Conservation (phyloP, 2,329 filamentous ascomycete species). For the Fusarium sp. region DNA sequence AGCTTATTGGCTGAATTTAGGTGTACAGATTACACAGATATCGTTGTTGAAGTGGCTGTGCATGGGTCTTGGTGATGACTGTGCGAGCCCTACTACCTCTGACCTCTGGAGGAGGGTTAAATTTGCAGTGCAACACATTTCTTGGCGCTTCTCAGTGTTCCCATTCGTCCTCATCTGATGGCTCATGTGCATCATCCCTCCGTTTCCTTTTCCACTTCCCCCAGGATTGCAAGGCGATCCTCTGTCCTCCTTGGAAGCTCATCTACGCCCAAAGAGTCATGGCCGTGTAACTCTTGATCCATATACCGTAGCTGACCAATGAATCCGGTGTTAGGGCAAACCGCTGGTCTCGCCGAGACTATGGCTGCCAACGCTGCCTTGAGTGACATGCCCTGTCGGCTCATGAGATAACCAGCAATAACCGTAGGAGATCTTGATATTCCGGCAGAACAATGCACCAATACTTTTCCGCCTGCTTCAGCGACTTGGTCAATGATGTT, state of each 20-base stretch:
- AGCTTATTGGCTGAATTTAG: too few species aligned
- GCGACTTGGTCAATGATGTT: background rate
- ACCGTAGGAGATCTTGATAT: background rate
- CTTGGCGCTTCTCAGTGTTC: too few species aligned
- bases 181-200: background rate
- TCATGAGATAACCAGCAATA: background rate
- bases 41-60: too few species aligned
- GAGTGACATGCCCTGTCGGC: background rate
- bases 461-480: background rate
- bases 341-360: background rate
- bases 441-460: background rate
- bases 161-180: background rate
- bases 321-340: background rate
- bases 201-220: background rate
- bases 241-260: background rate
- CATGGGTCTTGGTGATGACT: too few species aligned
- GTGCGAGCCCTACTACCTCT: too few species aligned
- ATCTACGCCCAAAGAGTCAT: background rate
- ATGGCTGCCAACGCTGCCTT: background rate
- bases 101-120: background rate
- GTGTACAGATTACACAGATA: too few species aligned
- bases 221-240: background rate
- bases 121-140: background rate
- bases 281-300: background rate
- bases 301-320: background rate